Percentiles rank a stretch among this genome's conserved stretches.
Evolutionary conservation across 345 rosid species (phyloP).

Genomic region (Moricandia arvensis): DNA sequence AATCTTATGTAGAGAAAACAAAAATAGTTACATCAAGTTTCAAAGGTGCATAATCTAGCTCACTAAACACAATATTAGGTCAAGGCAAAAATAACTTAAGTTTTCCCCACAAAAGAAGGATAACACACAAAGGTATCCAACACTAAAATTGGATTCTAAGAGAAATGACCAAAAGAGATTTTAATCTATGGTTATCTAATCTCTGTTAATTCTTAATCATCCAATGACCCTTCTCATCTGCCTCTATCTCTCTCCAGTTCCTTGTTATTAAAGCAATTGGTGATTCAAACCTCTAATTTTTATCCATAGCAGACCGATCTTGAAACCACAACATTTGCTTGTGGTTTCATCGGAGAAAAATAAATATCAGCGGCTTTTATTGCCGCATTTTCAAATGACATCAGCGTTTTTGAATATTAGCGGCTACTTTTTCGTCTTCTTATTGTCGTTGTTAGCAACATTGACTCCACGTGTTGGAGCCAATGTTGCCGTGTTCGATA

Average conservation of each 20-base stretch:
- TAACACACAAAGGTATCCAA: not conserved
- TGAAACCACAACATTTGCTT: not conserved
- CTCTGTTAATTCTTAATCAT: not conserved
- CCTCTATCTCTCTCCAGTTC: not conserved
- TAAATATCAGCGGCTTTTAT: not conserved
- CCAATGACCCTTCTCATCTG: constrained; percentile 8
- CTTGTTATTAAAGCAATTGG: constrained; percentile 21
- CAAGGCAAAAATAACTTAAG: not conserved
- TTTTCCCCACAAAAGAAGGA: not conserved
- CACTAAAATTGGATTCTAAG: not conserved
- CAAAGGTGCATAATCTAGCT: not conserved
- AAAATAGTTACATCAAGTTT: not conserved
- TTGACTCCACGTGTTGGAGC: constrained; percentile 7
- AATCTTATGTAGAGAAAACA: not conserved
- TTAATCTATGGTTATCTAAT: not conserved
- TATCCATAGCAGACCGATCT: not conserved
- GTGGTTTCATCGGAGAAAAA: constrained; percentile 1
- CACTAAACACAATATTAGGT: not conserved
- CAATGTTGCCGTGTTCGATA: constrained; percentile 27
- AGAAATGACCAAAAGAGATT: not conserved
- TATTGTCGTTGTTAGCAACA: constrained; percentile 17
- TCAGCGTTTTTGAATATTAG: constrained; percentile 1
- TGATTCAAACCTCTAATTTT: not conserved
- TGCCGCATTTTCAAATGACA: constrained; percentile 22
- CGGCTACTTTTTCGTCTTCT: constrained; percentile 11